Conservation (phyloP, 345 rosid species). For the Clarkia xantiana region DNA sequence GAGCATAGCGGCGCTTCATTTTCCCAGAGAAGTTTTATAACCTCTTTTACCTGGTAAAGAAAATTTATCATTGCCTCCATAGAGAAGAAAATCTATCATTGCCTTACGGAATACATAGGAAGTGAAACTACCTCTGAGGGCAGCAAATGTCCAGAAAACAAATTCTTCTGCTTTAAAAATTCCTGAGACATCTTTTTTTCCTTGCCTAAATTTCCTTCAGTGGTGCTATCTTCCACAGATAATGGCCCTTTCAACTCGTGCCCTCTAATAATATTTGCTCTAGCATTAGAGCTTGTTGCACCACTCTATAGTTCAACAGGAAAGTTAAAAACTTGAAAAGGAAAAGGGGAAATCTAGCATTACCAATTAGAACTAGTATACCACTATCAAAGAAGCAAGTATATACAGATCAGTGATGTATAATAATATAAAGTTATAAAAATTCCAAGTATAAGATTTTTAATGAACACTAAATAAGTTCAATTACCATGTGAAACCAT, state of each 20-base stretch:
- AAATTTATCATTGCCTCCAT: neutral
- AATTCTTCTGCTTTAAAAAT: conserved; percentile 21
- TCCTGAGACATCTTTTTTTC: conserved; percentile 15
- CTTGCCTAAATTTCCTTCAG: conserved; percentile 16
- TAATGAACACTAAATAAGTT: conserved; percentile 2
- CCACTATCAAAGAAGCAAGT: too few relatives aligned
- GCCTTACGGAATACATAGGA: too few relatives aligned
- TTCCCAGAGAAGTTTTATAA: conserved; percentile 57
- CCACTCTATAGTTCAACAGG: conserved; percentile 7
- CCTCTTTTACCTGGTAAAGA: conserved; percentile 40
- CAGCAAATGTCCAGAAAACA: conserved; percentile 34
- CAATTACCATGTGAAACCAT: conserved; percentile 65
- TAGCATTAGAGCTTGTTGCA: conserved; percentile 22
- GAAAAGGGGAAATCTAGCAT: neutral
- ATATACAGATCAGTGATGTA: too few relatives aligned
- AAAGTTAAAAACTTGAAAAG: neutral
- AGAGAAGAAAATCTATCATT: too few relatives aligned
- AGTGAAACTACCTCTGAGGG: conserved; percentile 49
- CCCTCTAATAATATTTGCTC: conserved; percentile 42
- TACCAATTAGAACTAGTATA: too few relatives aligned
- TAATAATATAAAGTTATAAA: too few relatives aligned
- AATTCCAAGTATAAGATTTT: too few relatives aligned
- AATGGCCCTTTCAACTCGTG: conserved; percentile 18
- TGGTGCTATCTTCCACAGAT: conserved; percentile 11
- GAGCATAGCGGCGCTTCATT: conserved; percentile 70